Percentiles rank a stretch among this genome's conserved stretches.
These are phyloP conservation scores for Postia placenta DNA, from an alignment of 768 basidiomycete genomes.

Conservation along the genomic window DNA sequence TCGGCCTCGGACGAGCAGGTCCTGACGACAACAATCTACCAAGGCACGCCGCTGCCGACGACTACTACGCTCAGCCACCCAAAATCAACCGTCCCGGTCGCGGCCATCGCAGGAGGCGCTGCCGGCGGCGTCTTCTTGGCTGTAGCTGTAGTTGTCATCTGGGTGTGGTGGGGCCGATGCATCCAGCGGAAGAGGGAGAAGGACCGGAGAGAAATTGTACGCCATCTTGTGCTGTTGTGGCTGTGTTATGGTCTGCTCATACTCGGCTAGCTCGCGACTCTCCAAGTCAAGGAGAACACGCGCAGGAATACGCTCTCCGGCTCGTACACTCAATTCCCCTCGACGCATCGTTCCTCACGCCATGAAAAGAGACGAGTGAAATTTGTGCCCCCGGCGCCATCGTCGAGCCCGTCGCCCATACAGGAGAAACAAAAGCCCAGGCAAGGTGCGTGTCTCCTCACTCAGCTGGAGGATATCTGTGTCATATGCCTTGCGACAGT, in stretches of 20 bases:
- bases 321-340: neutral
- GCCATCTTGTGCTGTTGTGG: slow-evolving; percentile 12
- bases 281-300: slow-evolving; percentile 34
- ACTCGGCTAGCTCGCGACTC: slow-evolving; percentile 19
- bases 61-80: neutral
- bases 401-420: slow-evolving; percentile 11
- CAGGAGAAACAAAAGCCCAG: too few species aligned
- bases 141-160: slow-evolving; percentile 33
- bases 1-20: slow-evolving; percentile 7
- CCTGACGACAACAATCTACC: slow-evolving; percentile 24
- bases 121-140: slow-evolving; percentile 43
- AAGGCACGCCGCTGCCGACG: slow-evolving; percentile 9
- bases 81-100: slow-evolving; percentile 32
- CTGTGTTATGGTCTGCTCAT: neutral
- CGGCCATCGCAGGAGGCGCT: slow-evolving; percentile 45
- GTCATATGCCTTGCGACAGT: neutral
- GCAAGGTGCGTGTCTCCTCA: too few species aligned
- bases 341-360: slow-evolving; percentile 2
- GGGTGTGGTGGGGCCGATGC: slow-evolving; percentile 41
- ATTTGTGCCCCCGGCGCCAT: slow-evolving; percentile 25
- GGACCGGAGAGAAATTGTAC: slow-evolving; percentile 24
- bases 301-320: slow-evolving; percentile 29
- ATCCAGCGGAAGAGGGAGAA: slow-evolving; percentile 32
- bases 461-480: neutral
- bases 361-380: slow-evolving; percentile 32